Conservation (phyloP, 2,329 filamentous ascomycete species). For the Scytalidium lignicola region DNA sequence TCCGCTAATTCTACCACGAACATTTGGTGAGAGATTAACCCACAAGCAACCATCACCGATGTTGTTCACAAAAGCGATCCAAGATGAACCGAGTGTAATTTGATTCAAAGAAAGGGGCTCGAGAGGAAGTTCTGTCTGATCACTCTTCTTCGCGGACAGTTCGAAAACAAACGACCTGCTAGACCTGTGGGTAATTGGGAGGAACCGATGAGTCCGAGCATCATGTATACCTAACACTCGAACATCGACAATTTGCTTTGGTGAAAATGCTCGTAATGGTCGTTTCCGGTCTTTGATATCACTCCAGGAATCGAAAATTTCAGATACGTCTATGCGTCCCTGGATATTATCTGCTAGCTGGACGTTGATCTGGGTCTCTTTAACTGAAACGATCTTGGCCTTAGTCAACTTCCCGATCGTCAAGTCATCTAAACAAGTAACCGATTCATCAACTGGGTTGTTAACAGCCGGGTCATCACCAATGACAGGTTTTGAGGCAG, state of each 20-base stretch:
- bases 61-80: constrained; percentile 89
- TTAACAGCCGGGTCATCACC: constrained; percentile 36
- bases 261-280: constrained; percentile 69
- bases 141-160: constrained; percentile 71
- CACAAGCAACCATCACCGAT: constrained; percentile 73
- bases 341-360: constrained; percentile 81
- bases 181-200: constrained; percentile 82
- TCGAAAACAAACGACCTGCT: constrained; percentile 78
- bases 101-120: constrained; percentile 66
- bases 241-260: constrained; percentile 66
- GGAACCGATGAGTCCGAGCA: constrained; percentile 81
- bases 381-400: constrained; percentile 76
- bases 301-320: constrained; percentile 84
- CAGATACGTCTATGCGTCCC: constrained; percentile 88
- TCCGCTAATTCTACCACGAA: constrained; percentile 76
- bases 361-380: constrained; percentile 89
- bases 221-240: constrained; percentile 85
- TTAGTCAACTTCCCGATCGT: constrained; percentile 67
- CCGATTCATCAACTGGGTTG: constrained; percentile 60
- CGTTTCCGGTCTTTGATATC: constrained; percentile 78
- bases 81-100: constrained; percentile 64
- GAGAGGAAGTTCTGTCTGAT: constrained; percentile 45
- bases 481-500: constrained; percentile 27
- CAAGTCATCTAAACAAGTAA: constrained; percentile 66
- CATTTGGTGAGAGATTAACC: constrained; percentile 84